Percentiles rank a stretch among this genome's conserved stretches.
Evolutionary conservation across 192 early-diverging fungal genomes (phyloP).

Genomic region (Rhizoclosmatium sp.): DNA sequence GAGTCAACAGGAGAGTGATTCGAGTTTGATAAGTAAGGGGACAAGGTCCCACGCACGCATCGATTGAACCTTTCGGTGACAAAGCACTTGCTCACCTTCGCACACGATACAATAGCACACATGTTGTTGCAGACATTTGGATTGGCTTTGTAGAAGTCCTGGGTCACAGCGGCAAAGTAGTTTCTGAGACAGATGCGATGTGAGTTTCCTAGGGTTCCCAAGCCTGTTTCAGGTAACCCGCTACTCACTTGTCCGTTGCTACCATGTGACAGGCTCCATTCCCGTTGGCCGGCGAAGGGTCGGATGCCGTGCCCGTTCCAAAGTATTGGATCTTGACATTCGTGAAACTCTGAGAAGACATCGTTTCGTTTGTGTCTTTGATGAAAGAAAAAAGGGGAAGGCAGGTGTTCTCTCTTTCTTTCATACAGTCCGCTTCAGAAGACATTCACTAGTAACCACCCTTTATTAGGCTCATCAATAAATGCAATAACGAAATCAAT

Average conservation of each 20-base stretch:
- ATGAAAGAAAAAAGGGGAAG: not conserved
- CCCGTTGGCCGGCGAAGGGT: slow-evolving; percentile 20
- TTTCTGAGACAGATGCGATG: not conserved
- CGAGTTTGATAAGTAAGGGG: no score
- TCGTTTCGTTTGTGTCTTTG: not conserved
- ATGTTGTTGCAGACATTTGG: not conserved
- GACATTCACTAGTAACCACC: no score
- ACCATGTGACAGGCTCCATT: slow-evolving; percentile 19
- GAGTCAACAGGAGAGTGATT: no score
- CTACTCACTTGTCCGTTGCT: not conserved
- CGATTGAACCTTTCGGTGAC: no score
- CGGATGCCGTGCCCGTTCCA: slow-evolving; percentile 16
- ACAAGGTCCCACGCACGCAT: no score
- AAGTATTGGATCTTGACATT: not conserved
- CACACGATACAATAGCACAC: no score
- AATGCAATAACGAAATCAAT: no score
- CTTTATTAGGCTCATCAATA: no score
- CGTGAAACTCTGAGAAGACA: not conserved
- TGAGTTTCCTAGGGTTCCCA: not conserved
- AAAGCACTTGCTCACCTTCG: no score
- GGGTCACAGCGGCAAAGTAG: slow-evolving; percentile 32
- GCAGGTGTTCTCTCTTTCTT: no score
- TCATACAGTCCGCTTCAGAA: no score
- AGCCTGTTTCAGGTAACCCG: not conserved
- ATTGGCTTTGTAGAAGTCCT: not conserved